Conservation (phyloP, 495 filamentous ascomycete genomes). For the Penicillium cosmopolitanum region DNA sequence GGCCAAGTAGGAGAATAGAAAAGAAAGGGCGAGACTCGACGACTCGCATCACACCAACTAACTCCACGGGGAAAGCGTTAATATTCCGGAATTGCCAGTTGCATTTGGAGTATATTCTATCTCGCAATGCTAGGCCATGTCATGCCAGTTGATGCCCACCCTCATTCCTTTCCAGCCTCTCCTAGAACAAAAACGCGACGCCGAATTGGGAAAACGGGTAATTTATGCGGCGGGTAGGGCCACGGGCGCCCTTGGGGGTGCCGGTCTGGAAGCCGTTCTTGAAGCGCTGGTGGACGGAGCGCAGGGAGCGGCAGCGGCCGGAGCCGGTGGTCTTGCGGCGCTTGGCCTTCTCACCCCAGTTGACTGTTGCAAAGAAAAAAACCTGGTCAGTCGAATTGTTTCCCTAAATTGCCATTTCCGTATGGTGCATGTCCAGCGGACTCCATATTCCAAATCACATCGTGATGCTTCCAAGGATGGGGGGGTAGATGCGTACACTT, state of each 20-base stretch:
- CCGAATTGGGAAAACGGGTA: conserved; percentile 38
- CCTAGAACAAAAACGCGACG: conserved; percentile 51
- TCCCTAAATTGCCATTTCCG: conserved; percentile 12
- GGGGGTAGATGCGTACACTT: conserved; percentile 80
- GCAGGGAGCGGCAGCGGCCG: conserved; percentile 90
- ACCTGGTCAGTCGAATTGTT: conserved; percentile 36
- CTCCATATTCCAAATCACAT: background rate
- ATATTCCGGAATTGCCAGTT: conserved; percentile 46
- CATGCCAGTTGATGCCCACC: conserved; percentile 43
- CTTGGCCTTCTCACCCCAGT: conserved; percentile 99
- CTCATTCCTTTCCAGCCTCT: conserved; percentile 46
- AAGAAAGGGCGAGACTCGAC: conserved; percentile 36
- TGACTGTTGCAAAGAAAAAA: conserved; percentile 63
- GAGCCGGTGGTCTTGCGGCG: conserved; percentile 98
- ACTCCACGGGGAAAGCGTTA: conserved; percentile 45
- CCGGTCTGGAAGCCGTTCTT: conserved; percentile 96
- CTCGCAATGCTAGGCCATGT: conserved; percentile 48
- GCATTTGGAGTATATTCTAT: conserved; percentile 39
- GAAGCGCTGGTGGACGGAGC: conserved; percentile 85
- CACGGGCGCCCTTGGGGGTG: conserved; percentile 80
- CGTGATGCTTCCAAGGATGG: conserved; percentile 20
- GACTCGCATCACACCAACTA: conserved; percentile 45
- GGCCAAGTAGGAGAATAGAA: conserved; percentile 26
- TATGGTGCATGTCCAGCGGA: too few species aligned
- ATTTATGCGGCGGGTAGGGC: conserved; percentile 56